Percentiles rank a stretch among this genome's conserved stretches.
phyloP scores from a whole-genome alignment of 2,329 filamentous ascomycete genomes.

The Aspergillus fructus region DNA sequence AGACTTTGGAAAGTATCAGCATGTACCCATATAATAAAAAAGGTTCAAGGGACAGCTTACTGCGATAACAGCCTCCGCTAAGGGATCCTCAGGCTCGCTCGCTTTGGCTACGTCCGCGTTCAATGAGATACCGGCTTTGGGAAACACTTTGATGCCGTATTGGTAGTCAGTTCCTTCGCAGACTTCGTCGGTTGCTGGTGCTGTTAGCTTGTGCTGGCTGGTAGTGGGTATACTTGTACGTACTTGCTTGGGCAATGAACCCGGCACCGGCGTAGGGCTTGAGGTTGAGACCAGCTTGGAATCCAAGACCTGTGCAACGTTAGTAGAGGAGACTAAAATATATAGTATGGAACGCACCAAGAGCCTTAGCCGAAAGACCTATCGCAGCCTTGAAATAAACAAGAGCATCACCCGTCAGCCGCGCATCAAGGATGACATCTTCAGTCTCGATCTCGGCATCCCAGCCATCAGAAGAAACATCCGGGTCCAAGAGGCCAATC shows the following conservation, averaged over 20 bases:
- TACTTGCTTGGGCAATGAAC: constrained; percentile 15
- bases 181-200: constrained; percentile 12
- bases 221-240: neutral
- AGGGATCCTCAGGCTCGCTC: neutral
- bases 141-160: constrained; percentile 8
- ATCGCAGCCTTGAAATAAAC: constrained; percentile 17
- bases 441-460: constrained; percentile 12
- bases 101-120: constrained; percentile 1
- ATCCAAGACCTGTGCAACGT: constrained; percentile 16
- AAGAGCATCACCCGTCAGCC: constrained; percentile 13
- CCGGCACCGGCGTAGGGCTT: constrained; percentile 16
- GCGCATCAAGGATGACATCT: constrained; percentile 17
- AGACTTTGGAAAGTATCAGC: neutral
- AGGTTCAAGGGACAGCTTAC: neutral
- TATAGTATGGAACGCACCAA: constrained; percentile 10
- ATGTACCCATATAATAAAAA: neutral
- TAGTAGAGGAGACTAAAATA: neutral
- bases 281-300: constrained; percentile 18
- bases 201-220: constrained; percentile 1
- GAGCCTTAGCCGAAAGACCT: constrained; percentile 10
- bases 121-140: neutral
- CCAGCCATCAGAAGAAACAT: constrained; percentile 18
- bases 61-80: neutral
- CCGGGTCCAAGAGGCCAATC: constrained; percentile 18
- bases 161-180: constrained; percentile 5